Evolutionary conservation across 441 rosid genomes (phyloP), one percentile per base, ranked within the genome.

Genomic region (Pelargonium citronellum): DNA sequence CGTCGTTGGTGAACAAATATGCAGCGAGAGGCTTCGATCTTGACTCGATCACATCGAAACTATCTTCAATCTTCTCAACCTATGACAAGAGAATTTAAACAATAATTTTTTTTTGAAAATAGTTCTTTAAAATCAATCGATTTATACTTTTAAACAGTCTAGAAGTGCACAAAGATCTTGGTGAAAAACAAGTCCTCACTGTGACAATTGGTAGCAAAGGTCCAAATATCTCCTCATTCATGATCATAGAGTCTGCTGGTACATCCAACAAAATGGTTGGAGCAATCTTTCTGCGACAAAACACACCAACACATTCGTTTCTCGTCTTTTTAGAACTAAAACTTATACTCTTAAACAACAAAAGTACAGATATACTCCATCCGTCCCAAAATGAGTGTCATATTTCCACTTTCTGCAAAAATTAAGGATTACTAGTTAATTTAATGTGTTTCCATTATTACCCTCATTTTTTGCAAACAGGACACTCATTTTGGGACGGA

Each of bases 1-100:
- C 79, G 75, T 86, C 73, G 60, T 84, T 83, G 6, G 88, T 86
- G 82, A 95, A 95, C 71, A 92, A 76, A 67, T 92, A 95, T 30
- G 97, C 99, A 12, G 93, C 95, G 70, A 92, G 98, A 43, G 99
- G 94, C 79, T 91, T 95, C 6, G 91, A 78, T 71, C 76, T 87
- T 53, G 87, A 85, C 68, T 84, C 85, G 53, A 92, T 80, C 80
- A 85, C 73, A 1, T 79, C 80, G 49, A 90, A 84, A 75, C 87
- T 16, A 12, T 92, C 90, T 75, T 84, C 86, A 67, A 92, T 55
- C 20, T 76, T 79, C 46, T 86, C 85, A n/a, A 89, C 84, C 91
- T 90, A 62, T 64, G 10, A 2, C 39, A 66, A 53, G 1, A 34
- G 7, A 34, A 34, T 5, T 34, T 2, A 30, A 30, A 30, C 37